Conservation (phyloP, 805 yeast species). For the Ogataea dorogensis region DNA sequence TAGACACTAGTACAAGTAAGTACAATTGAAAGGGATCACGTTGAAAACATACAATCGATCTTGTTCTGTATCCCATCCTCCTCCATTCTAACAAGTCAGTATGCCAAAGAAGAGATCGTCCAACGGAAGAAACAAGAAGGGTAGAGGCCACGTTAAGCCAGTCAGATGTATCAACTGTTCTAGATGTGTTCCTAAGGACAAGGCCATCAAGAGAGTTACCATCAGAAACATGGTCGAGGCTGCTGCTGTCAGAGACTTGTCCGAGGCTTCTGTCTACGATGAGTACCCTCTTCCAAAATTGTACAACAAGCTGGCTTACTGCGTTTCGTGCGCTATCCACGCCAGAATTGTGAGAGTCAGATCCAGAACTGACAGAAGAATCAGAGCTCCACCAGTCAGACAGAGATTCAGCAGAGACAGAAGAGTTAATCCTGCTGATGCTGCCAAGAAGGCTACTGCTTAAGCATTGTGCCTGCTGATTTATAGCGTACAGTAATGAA, state of each 20-base stretch:
- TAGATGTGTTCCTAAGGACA: conserved; percentile 99
- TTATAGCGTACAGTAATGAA: conserved; percentile 15
- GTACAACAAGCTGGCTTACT: conserved; percentile 99
- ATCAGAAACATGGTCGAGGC: conserved; percentile 99
- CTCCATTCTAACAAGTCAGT: conserved; percentile 34
- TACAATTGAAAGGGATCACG: conserved; percentile 4
- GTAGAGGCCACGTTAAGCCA: conserved; percentile 99
- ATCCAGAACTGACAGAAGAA: conserved; percentile 97
- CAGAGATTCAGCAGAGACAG: conserved; percentile 96
- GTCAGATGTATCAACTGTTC: conserved; percentile 99
- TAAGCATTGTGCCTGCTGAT: conserved; percentile 14
- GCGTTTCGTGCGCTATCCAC: conserved; percentile 99
- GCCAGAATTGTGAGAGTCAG: conserved; percentile 99
- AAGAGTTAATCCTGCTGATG: conserved; percentile 95
- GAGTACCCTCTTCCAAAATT: conserved; percentile 99
- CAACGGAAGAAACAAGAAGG: conserved; percentile 99
- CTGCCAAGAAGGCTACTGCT: conserved; percentile 84
- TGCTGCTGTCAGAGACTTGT: conserved; percentile 99
- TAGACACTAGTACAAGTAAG: conserved; percentile 13
- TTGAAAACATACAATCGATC: not conserved
- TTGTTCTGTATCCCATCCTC: not conserved
- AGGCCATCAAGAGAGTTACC: conserved; percentile 99
- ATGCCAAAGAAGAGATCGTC: conserved; percentile 99
- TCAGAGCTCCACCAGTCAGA: conserved; percentile 99
- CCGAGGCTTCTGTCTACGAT: conserved; percentile 98